Percentiles rank a stretch among this genome's conserved stretches.
These are phyloP conservation scores for Dichotomopilus funicola DNA, from an alignment of 2,329 filamentous ascomycete species.

Conservation along the genomic window DNA sequence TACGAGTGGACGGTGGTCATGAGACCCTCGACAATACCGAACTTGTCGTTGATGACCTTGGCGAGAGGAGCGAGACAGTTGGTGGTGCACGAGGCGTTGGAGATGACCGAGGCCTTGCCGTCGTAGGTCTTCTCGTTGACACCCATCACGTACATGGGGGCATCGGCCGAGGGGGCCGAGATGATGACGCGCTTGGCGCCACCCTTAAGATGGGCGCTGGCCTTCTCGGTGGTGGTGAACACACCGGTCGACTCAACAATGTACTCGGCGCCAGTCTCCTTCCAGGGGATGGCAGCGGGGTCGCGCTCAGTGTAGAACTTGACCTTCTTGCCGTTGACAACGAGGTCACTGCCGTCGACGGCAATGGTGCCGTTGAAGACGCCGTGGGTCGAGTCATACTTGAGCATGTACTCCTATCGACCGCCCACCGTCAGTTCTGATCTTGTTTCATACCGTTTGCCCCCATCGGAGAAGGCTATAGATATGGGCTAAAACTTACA, in stretches of 20 bases:
- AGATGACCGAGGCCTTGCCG: conserved; percentile 85
- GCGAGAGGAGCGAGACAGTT: conserved; percentile 99
- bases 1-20: conserved; percentile 99
- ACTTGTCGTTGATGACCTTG: conserved; percentile 99
- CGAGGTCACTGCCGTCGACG: conserved; percentile 62
- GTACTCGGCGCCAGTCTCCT: conserved; percentile 80
- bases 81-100: conserved; percentile 99
- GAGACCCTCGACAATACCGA: conserved; percentile 92
- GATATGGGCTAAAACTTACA: conserved; percentile 54
- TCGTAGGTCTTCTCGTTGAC: conserved; percentile 96
- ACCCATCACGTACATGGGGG: conserved; percentile 99
- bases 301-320: conserved; percentile 92
- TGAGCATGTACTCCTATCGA: conserved; percentile 92
- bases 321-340: conserved; percentile 91
- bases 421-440: conserved; percentile 27
- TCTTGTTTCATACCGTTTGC: neutral
- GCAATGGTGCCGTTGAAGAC: conserved; percentile 88
- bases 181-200: conserved; percentile 98
- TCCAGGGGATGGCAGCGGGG: conserved; percentile 86
- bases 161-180: conserved; percentile 87
- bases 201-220: conserved; percentile 85
- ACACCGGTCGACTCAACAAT: conserved; percentile 97
- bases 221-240: conserved; percentile 98
- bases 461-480: no score
- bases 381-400: conserved; percentile 97